These are phyloP conservation scores for Suillus spraguei DNA, from an alignment of 768 basidiomycete species.

Conservation along the genomic window DNA sequence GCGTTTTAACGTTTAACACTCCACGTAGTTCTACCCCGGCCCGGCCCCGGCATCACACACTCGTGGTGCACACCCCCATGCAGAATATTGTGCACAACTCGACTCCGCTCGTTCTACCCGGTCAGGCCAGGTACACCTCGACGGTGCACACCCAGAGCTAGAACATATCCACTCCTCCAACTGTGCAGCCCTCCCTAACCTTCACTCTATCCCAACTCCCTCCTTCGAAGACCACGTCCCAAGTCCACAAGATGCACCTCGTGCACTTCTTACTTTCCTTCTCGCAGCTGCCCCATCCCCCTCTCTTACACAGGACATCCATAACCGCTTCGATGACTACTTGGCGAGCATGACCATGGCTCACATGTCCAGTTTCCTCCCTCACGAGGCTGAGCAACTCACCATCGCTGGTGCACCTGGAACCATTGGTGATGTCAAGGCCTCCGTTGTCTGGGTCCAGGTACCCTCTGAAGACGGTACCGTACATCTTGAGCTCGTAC, in stretches of 20 bases:
- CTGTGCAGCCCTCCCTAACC: conserved; percentile 52
- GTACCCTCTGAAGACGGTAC: conserved; percentile 66
- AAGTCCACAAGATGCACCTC: conserved; percentile 40
- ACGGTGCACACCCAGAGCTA: conserved; percentile 26
- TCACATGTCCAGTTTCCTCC: conserved; percentile 45
- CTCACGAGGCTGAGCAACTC: conserved; percentile 30
- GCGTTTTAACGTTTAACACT: conserved; percentile 9
- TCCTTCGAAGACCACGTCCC: conserved; percentile 27
- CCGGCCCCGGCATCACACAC: conserved; percentile 43
- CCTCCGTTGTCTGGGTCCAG: conserved; percentile 78
- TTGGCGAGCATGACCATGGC: conserved; percentile 50
- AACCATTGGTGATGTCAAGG: conserved; percentile 79
- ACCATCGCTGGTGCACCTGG: conserved; percentile 71
- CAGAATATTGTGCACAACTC: conserved; percentile 53
- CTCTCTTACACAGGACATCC: conserved; percentile 46
- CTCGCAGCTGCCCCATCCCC: conserved; percentile 62
- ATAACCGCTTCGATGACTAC: conserved; percentile 48
- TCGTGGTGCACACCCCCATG: conserved; percentile 46
- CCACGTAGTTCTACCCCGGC: conserved; percentile 75
- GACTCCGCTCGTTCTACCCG: conserved; percentile 34
- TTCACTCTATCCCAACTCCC: conserved; percentile 28
- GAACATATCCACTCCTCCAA: conserved; percentile 55
- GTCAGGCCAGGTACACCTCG: conserved; percentile 30
- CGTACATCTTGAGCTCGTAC: conserved; percentile 73
- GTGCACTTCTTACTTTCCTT: conserved; percentile 80